These are phyloP conservation scores for Phytopythium litorale DNA, from an alignment of 352 stramenopile genomes.

Conservation along the genomic window DNA sequence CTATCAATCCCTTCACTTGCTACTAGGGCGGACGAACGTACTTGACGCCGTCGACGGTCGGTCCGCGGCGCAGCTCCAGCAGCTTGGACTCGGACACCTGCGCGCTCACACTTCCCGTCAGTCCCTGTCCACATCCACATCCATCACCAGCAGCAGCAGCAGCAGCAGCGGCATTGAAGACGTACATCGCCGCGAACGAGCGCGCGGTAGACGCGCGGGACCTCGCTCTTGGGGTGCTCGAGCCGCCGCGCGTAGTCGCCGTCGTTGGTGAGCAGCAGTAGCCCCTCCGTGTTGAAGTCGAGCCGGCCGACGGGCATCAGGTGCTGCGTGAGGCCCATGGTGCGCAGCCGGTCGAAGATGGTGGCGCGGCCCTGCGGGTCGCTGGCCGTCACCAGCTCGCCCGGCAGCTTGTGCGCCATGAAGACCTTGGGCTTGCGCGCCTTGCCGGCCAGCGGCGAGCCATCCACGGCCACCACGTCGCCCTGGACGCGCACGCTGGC, in stretches of 20 bases:
- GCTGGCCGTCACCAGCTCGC: constrained; percentile 77
- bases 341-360: constrained; percentile 84
- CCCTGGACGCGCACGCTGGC: constrained; percentile 47
- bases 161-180: background rate
- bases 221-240: constrained; percentile 80
- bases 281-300: constrained; percentile 91
- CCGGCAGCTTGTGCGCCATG: constrained; percentile 85
- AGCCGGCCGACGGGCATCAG: constrained; percentile 90
- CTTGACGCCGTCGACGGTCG: constrained; percentile 82
- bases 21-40: constrained; percentile 10
- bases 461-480: constrained; percentile 60
- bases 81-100: constrained; percentile 80
- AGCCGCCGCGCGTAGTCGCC: constrained; percentile 86
- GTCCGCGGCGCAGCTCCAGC: constrained; percentile 64
- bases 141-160: too few species aligned
- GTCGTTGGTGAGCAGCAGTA: constrained; percentile 92
- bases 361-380: constrained; percentile 80
- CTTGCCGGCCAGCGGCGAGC: constrained; percentile 31
- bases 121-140: background rate
- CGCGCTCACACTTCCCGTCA: background rate
- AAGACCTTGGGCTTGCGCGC: constrained; percentile 60
- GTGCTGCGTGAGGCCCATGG: constrained; percentile 79
- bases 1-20: background rate
- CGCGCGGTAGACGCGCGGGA: constrained; percentile 79
- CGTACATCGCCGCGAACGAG: constrained; percentile 70